A percentile compares a stretch with the other conserved stretches of the same genome.
Evolutionary conservation across 352 stramenopile species (phyloP).

Genomic region (Stramenopiles sp.): DNA sequence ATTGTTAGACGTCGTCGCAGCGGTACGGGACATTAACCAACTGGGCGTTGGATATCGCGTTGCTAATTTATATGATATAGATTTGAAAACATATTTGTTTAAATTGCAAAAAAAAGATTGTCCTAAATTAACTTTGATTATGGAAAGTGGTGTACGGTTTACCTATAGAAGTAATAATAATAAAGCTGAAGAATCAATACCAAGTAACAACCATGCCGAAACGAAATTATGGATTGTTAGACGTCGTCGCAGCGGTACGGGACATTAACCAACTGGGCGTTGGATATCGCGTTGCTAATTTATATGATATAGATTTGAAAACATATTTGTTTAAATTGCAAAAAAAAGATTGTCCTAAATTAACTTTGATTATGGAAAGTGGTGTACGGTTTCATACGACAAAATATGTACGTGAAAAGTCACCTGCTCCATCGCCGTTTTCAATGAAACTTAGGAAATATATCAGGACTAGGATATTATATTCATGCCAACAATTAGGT

Average conservation of each 20-base stretch:
- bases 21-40: not conserved
- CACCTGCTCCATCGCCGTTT: slow-evolving; percentile 71
- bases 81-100: slow-evolving; percentile 62
- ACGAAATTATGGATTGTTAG: not conserved
- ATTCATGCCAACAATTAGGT: slow-evolving; percentile 70
- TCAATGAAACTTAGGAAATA: slow-evolving; percentile 95
- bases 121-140: slow-evolving; percentile 73
- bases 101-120: slow-evolving; percentile 67
- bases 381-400: slow-evolving; percentile 89
- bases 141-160: slow-evolving; percentile 89
- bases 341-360: slow-evolving; percentile 58
- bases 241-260: not conserved
- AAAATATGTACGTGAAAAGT: slow-evolving; percentile 45
- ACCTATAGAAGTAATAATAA: too few species aligned
- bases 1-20: not conserved
- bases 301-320: slow-evolving; percentile 22
- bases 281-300: not conserved
- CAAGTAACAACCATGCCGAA: too few species aligned
- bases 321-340: slow-evolving; percentile 78
- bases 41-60: not conserved
- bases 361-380: slow-evolving; percentile 83
- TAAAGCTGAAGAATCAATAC: too few species aligned
- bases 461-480: slow-evolving; percentile 72
- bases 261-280: not conserved
- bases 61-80: not conserved